Evolutionary conservation across 2,329 filamentous ascomycete species (phyloP).

Genomic region (Fusarium sp.): DNA sequence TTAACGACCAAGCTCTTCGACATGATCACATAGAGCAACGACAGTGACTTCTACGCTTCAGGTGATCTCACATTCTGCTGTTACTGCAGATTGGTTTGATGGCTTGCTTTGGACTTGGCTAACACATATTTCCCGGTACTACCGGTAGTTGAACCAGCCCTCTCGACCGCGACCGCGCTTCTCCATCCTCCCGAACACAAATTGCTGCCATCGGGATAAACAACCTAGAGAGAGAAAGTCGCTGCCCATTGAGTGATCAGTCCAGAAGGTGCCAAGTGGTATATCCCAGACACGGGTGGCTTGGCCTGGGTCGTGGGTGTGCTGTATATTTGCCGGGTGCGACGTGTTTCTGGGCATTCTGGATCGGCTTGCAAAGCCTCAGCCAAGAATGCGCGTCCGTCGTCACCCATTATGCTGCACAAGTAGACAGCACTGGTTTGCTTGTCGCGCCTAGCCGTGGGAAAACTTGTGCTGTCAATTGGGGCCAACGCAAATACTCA

Average conservation of each 20-base stretch:
- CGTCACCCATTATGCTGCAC: neutral
- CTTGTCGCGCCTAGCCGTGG: neutral
- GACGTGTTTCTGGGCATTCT: neutral
- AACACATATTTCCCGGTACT: slow-evolving; percentile 9
- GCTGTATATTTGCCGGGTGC: neutral
- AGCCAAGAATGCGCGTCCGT: neutral
- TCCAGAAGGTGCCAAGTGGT: neutral
- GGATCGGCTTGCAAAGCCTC: neutral
- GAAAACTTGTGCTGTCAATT: neutral
- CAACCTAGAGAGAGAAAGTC: neutral
- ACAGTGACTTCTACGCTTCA: neutral
- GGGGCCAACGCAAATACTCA: neutral
- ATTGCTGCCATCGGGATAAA: neutral
- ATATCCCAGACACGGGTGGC: neutral
- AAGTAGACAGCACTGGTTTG: neutral
- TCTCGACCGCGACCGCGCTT: neutral
- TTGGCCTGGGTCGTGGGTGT: neutral
- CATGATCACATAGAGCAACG: too few relatives aligned
- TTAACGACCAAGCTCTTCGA: neutral
- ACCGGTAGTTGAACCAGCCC: slow-evolving; percentile 12
- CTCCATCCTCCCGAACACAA: neutral
- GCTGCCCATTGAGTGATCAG: fast-evolving
- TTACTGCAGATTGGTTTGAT: neutral
- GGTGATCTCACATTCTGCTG: neutral
- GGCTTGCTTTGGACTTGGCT: slow-evolving; percentile 2